These are phyloP conservation scores for Cercophora newfieldiana DNA, from an alignment of 495 filamentous ascomycete genomes.

Conservation along the genomic window DNA sequence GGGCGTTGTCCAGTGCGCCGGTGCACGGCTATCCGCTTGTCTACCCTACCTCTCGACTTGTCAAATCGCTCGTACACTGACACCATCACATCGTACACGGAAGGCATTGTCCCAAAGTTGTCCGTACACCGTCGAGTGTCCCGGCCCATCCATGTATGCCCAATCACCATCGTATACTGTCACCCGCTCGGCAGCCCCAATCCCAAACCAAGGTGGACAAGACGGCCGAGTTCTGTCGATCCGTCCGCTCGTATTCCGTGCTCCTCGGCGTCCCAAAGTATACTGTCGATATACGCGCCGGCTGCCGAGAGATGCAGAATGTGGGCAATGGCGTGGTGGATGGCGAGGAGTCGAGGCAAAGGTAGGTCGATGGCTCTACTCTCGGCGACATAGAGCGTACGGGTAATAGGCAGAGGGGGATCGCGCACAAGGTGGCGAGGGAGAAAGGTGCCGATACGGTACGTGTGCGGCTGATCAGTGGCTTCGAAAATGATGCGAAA, in stretches of 20 bases:
- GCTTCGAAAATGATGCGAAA: slow-evolving; percentile 27
- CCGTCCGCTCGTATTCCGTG: slow-evolving; percentile 30
- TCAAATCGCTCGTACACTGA: too few species aligned
- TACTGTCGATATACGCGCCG: slow-evolving; percentile 33
- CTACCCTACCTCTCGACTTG: too few species aligned
- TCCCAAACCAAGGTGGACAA: slow-evolving; percentile 5
- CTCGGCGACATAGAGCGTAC: slow-evolving; percentile 26
- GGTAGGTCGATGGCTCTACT: slow-evolving; percentile 22
- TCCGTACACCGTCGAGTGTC: too few species aligned
- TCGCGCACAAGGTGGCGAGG: neutral
- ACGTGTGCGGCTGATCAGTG: slow-evolving; percentile 21
- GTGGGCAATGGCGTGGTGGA: slow-evolving; percentile 36
- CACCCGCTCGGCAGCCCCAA: too few species aligned
- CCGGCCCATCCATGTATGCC: too few species aligned
- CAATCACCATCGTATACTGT: too few species aligned
- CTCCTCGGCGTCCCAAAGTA: slow-evolving; percentile 24
- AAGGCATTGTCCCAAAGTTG: too few species aligned
- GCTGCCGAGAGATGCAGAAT: slow-evolving; percentile 38
- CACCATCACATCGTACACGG: too few species aligned
- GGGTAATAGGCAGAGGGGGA: slow-evolving; percentile 25
- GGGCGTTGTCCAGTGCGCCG: too few species aligned
- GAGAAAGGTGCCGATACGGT: slow-evolving; percentile 23
- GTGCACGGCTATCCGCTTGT: too few species aligned
- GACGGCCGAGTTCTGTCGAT: slow-evolving; percentile 18
- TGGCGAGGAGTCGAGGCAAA: slow-evolving; percentile 22